Evolutionary conservation across 163 green algal genomes (phyloP).

Genomic region (Scenedesmus sp.): DNA sequence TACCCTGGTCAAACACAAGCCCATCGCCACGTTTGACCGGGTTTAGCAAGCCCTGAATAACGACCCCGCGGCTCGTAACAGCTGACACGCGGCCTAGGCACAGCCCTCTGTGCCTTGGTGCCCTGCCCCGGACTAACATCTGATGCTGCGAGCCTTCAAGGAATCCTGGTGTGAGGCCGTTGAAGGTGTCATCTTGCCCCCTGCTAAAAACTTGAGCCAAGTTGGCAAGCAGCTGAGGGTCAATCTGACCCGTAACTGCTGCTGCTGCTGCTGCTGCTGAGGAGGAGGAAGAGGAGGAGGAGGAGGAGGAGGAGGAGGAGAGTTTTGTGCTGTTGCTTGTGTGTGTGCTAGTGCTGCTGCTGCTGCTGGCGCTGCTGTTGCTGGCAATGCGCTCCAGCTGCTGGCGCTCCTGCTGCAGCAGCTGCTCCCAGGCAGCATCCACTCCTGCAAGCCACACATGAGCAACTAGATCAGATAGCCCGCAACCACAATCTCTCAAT

Average conservation of each 20-base stretch:
- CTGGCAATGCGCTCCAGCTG: slow-evolving; percentile 18
- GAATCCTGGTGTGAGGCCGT: slow-evolving; percentile 86
- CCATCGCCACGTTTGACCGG: slow-evolving; percentile 78
- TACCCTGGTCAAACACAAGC: slow-evolving; percentile 82
- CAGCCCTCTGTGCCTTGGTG: slow-evolving; percentile 79
- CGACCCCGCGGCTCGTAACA: slow-evolving; percentile 28
- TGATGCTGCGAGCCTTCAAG: slow-evolving; percentile 81
- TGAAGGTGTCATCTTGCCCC: slow-evolving; percentile 79
- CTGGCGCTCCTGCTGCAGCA: slow-evolving; percentile 34
- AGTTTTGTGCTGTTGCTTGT: neutral
- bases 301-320: neutral
- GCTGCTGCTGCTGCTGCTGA: slow-evolving; percentile 30
- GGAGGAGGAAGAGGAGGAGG: neutral
- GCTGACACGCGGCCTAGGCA: slow-evolving; percentile 64
- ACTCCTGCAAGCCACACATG: slow-evolving; percentile 12
- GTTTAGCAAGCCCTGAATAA: slow-evolving; percentile 52
- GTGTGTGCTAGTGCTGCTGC: neutral
- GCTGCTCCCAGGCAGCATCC: slow-evolving; percentile 40
- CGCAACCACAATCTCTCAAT: neutral
- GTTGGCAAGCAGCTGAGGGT: neutral
- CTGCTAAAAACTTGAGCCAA: slow-evolving; percentile 83
- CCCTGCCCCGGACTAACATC: slow-evolving; percentile 77
- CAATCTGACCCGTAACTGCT: neutral
- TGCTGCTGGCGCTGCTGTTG: slow-evolving; percentile 20
- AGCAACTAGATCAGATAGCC: neutral